A percentile compares a stretch with the other conserved stretches of the same genome.
These are phyloP conservation scores for Sugiyamaella floridensis DNA, from an alignment of 805 yeast species.

Conservation along the genomic window DNA sequence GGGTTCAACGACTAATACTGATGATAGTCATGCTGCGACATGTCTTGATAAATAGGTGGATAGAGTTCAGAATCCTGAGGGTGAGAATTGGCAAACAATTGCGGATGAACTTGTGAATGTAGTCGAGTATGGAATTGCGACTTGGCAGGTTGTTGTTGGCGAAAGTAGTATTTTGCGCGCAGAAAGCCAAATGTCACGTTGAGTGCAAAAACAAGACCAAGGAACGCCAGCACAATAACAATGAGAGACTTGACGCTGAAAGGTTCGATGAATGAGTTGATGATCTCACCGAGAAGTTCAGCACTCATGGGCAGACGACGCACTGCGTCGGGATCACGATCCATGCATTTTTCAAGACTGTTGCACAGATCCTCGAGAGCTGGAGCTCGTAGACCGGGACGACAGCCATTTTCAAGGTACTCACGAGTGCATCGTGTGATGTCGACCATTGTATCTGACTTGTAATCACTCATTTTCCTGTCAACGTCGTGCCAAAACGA, in stretches of 20 bases:
- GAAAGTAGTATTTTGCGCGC: conserved; percentile 15
- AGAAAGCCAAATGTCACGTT: conserved; percentile 23
- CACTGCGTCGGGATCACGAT: conserved; percentile 56
- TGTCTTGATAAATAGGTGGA: neutral
- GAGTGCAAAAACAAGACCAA: conserved; percentile 13
- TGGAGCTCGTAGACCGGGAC: conserved; percentile 53
- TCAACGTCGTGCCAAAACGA: conserved; percentile 63
- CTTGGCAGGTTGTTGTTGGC: neutral
- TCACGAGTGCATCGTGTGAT: conserved; percentile 61
- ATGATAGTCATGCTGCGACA: neutral
- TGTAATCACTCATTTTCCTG: conserved; percentile 51
- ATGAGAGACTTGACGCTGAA: conserved; percentile 37
- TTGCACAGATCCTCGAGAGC: conserved; percentile 64
- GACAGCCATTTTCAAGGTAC: conserved; percentile 64
- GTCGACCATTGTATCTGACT: conserved; percentile 48
- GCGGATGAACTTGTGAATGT: neutral
- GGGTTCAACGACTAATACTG: neutral
- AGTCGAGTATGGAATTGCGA: neutral
- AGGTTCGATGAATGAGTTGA: conserved; percentile 65
- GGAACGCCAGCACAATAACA: conserved; percentile 5
- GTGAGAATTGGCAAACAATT: neutral
- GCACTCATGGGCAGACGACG: conserved; percentile 59
- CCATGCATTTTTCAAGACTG: conserved; percentile 75
- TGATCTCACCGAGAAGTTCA: conserved; percentile 68
- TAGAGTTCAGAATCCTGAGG: neutral